Percentiles rank a stretch among this genome's conserved stretches.
These are phyloP conservation scores for Euphorbia schlechtendalii DNA, from an alignment of 441 rosid species.

Conservation along the genomic window DNA sequence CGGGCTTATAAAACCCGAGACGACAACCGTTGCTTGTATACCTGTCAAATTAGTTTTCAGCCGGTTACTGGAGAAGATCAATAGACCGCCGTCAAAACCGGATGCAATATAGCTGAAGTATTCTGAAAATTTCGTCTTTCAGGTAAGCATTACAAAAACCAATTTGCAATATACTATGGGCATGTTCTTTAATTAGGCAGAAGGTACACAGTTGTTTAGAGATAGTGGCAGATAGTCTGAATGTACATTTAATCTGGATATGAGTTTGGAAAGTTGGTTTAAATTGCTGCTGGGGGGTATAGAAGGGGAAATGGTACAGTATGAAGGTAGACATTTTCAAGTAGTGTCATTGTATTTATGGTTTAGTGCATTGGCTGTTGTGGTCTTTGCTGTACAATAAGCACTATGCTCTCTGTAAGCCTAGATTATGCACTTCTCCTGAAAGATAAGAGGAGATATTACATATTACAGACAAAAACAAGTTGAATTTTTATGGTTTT, in stretches of 20 bases:
- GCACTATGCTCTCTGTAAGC: neutral
- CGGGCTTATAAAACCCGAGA: conserved; percentile 60
- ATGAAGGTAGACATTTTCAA: conserved; percentile 2
- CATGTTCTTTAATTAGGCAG: conserved; percentile 16
- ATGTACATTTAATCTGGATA: conserved; percentile 18
- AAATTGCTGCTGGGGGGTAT: neutral
- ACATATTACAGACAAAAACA: neutral
- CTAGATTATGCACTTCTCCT: neutral
- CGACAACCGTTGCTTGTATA: conserved; percentile 94
- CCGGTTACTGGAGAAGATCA: conserved; percentile 97
- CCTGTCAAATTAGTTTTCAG: conserved; percentile 94
- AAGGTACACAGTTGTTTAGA: neutral
- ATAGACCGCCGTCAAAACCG: conserved; percentile 87
- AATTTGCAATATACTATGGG: neutral
- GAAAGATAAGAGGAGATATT: neutral
- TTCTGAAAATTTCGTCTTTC: conserved; percentile 20
- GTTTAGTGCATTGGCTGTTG: neutral
- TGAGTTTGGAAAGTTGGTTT: neutral
- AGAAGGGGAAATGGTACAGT: conserved; percentile 10
- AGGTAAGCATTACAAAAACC: conserved; percentile 14
- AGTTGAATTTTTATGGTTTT: no score
- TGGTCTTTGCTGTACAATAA: conserved; percentile 10
- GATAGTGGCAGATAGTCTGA: conserved; percentile 17
- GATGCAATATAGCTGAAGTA: no score
- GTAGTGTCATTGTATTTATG: neutral